phyloP scores from a whole-genome alignment of 2,329 filamentous ascomycete species.

The Raffaelea arxii region DNA sequence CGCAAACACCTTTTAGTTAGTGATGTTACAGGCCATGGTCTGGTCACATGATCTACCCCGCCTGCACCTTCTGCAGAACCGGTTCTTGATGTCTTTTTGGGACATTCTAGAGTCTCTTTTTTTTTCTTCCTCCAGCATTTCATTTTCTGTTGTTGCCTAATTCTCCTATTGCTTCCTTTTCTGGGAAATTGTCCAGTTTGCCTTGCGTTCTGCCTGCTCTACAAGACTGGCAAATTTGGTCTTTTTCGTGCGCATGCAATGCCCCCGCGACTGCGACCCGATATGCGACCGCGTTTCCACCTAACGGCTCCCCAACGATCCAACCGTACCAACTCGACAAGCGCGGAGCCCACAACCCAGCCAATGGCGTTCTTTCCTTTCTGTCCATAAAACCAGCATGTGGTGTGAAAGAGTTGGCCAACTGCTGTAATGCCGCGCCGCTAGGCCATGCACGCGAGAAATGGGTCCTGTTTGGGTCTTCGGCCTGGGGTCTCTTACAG shows the following conservation, averaged over 20 bases:
- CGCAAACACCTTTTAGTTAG: no score
- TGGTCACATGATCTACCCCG: no score
- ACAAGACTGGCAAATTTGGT: no score
- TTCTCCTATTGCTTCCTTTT: background rate
- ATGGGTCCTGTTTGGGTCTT: no score
- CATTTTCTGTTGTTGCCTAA: background rate
- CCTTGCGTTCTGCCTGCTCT: slow-evolving; percentile 9
- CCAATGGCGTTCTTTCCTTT: background rate
- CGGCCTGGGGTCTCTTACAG: no score
- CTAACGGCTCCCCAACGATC: background rate
- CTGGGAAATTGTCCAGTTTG: background rate
- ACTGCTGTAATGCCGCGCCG: no score
- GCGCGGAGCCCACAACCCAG: background rate
- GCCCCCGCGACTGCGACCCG: slow-evolving; percentile 6
- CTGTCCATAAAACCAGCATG: background rate
- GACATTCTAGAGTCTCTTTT: no score
- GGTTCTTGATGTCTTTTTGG: no score
- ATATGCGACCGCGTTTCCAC: slow-evolving; percentile 13
- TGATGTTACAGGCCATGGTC: no score
- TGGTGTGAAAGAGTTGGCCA: background rate
- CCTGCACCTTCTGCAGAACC: no score
- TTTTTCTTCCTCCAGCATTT: no score
- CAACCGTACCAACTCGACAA: slow-evolving; percentile 2
- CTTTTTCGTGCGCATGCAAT: background rate
- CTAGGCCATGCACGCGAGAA: no score